Base-by-base conservation (phyloP, 2,329 filamentous ascomycete genomes). In the Lecanicillium sp. region DNA sequence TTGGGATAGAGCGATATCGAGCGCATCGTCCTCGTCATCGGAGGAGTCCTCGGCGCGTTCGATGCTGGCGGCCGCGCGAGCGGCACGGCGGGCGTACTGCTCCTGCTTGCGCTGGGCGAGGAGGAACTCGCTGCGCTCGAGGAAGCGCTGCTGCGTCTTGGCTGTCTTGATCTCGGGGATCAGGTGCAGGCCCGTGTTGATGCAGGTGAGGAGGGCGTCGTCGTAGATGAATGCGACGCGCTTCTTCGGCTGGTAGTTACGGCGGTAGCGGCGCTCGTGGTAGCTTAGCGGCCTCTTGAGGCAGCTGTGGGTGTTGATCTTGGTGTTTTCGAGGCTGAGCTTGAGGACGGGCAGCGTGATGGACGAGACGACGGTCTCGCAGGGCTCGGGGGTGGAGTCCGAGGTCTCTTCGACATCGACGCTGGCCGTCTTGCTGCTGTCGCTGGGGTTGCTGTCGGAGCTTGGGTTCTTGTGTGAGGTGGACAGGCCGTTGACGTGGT, bases 241-340 rank as follows among this genome's bases (percentile, higher is more conserved):
- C 27, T 35, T 47, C 5, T 19, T 19, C 19, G 21, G 3, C n/a
- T n/a, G 21, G 19, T n/a, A 14, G 19, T 2, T 20, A 27, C 24
- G 32, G 19, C 11, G 10, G 27, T 14, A 3, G 40, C 19, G 11
- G 27, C n/a, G 19, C 14, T 5, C 20, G 20, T 9, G 6, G 5
- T n/a, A n/a, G 15, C 11, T 9, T 15, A n/a, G 24, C 12, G 4
- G 4, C 12, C 23, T 33, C 11, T 47, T 47, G 44, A 47, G 44
- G 36, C 44, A 47, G 44, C 44, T 33, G 10, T n/a, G 17, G 19
- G 44, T 7, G 20, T 10, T 39, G 27, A 47, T 32, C 12, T 26
- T 47, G 44, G 44, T 40, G 7, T 11, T 19, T 14, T 47, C 33
- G 6, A 47, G 15, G 12, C 26, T 9, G 5, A 38, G 24, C 36